Conservation (phyloP, 306 rosid species). For the Castanospermum australe region DNA sequence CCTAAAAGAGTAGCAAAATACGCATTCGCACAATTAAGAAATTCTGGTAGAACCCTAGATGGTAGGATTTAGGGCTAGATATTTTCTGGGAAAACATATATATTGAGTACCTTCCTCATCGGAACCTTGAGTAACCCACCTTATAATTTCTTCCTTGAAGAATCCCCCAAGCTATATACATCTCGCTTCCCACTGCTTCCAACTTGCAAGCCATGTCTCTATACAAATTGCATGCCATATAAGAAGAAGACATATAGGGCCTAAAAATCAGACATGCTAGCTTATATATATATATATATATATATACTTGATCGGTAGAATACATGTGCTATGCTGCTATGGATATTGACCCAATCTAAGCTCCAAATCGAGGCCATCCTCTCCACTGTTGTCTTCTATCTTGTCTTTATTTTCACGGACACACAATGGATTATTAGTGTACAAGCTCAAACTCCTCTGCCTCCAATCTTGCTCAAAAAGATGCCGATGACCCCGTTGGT, state of each 20-base stretch:
- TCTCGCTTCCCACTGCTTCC: conserved; percentile 19
- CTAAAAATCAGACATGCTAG: conserved; percentile 14
- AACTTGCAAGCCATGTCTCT: conserved; percentile 20
- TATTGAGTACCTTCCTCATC: conserved; percentile 21
- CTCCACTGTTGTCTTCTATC: conserved; percentile 32
- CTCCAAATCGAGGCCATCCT: conserved; percentile 76
- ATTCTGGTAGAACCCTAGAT: conserved; percentile 29
- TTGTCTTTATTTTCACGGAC: conserved; percentile 24
- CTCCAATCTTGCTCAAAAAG: conserved; percentile 52
- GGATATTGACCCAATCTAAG: conserved; percentile 87
- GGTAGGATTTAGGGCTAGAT: conserved; percentile 1
- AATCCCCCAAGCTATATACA: conserved; percentile 10
- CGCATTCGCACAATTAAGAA: conserved; percentile 10
- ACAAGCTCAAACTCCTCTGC: conserved; percentile 42
- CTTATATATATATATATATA: background rate
- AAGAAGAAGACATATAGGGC: background rate
- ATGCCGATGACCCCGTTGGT: conserved; percentile 20
- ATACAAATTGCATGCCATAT: conserved; percentile 21
- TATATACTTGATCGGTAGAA: background rate
- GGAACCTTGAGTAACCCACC: conserved; percentile 1
- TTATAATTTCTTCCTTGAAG: conserved; percentile 10
- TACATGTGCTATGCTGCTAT: background rate
- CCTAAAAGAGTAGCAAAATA: background rate
- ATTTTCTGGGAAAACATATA: conserved; percentile 9
- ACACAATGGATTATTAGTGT: conserved; percentile 28